Evolutionary conservation across 2,329 filamentous ascomycete species (phyloP), one percentile per base, ranked within the genome.

Genomic region (Pseudonectria buxi): DNA sequence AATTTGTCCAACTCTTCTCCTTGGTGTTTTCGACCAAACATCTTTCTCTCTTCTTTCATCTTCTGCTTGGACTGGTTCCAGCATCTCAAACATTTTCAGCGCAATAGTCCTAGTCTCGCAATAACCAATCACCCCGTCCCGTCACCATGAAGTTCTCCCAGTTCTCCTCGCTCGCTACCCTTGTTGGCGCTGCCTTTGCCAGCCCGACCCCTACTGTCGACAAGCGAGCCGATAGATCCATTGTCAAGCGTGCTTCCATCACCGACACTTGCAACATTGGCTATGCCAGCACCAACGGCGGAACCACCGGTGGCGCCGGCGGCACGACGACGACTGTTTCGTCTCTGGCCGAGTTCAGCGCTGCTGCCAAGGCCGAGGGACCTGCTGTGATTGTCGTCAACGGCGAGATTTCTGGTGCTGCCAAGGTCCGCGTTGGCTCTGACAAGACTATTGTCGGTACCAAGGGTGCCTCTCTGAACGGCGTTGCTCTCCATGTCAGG

Each of bases 401-500:
- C 39, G 64, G 65, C 16, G 52, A 56, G 35, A 64, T 71, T 51
- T 54, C 56, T 3, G 48, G 68, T 36, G 50, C 51, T 14, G 58
- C 53, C 26, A 57, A 64, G 43, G 61, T 67, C 37, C 52, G 56
- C 14, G 59, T 71, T 26, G 57, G 57, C 26, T 67, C 64, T 29
- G 59, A 71, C 56, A 70, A 67, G 50, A 65, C 58, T 39, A 66
- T 71, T 35, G 55, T 72, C 24, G 68, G 68, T 31, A 58, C 53
- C 18, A 22, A 22, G 4, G 59, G 58, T 35, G 51, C 56, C 32
- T 55, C 62, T 53, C 51, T 68, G 43, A 63, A 54, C 22, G 68
- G 70, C 24, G 51, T 71, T 32, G 74, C 74, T 16, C 57, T 78
- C 35, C 67, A 69, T 42, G 63, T 81, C 57, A 68, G 69, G 45